Conservation (phyloP, 257 asterid genomes). For the Fraxinus quadrangulata region DNA sequence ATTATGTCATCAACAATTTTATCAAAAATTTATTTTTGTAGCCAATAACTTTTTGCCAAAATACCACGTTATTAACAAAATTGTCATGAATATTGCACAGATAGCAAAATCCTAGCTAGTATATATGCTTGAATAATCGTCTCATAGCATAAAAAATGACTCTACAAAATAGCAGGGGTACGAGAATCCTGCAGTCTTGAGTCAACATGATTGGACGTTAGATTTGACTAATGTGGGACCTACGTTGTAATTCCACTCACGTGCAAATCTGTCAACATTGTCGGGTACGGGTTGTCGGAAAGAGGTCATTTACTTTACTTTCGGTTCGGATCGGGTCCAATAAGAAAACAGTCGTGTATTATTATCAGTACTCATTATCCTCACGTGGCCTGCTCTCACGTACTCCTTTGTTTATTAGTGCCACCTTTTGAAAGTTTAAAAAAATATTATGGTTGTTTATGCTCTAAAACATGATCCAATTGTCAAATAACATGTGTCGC, state of each 20-base stretch:
- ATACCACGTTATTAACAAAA: too few species aligned
- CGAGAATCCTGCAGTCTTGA: slow-evolving; percentile 51
- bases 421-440: neutral
- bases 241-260: slow-evolving; percentile 38
- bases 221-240: slow-evolving; percentile 32
- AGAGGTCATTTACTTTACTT: slow-evolving; percentile 1
- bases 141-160: neutral
- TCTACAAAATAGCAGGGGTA: slow-evolving; percentile 25
- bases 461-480: too few species aligned
- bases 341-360: neutral
- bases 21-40: too few species aligned
- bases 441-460: neutral
- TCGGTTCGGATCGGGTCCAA: slow-evolving; percentile 33
- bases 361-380: neutral
- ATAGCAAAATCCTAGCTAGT: too few species aligned
- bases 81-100: too few species aligned
- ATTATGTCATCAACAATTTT: too few species aligned
- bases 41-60: too few species aligned
- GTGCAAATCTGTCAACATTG: slow-evolving; percentile 46
- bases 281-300: slow-evolving; percentile 32
- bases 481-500: too few species aligned
- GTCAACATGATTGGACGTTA: slow-evolving; percentile 63
- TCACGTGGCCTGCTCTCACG: neutral
- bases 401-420: neutral
- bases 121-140: neutral